Evolutionary conservation across 768 basidiomycete genomes (phyloP), one percentile per base, ranked within the genome.

Genomic region (Kwoniella newhampshirensis): DNA sequence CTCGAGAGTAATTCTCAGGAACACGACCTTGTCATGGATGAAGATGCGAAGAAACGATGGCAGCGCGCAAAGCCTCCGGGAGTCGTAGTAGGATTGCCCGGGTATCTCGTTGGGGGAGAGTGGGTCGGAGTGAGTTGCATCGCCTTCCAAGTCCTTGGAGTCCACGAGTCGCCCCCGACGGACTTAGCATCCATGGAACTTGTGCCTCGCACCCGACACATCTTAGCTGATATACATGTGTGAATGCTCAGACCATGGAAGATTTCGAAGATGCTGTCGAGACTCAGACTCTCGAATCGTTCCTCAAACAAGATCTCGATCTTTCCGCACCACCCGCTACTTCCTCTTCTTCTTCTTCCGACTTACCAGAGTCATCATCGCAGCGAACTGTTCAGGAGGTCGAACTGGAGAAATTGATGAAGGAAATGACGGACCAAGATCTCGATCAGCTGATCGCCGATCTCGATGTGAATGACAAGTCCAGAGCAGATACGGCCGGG

Each of bases 231-330:
- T 50, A n/a, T 23, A 23, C 7, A 32, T 12, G 9, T 50, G 11
- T 37, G 20, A 0, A 23, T 30, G 18, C 8, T 6, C 21, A 73
- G 71, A 70, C 66, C 3, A 73, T 73, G 68, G 71, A 73, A 21
- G 71, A 73, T 20, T 73, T 70, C 30, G 71, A 73, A 62, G 53
- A 73, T 23, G 71, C 71, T 21, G 68, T 70, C 17, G 71, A 73
- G 42, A 61, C 60, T 0, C 62, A 54, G 11, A 62, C 57, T 1
- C 63, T 73, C 26, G 62, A 52, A 41, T 13, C 51, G 12, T 68
- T 73, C 57, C 61, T 73, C 35, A 63, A 66, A 36, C 71, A 73
- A 53, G 65, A 70, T 42, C 50, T 56, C 35, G 70, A 71, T 28
- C 39, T 64, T 6, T 51, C 53, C 8, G 18, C 51, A 3, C 25